These are phyloP conservation scores for Amanita inopinata DNA, from an alignment of 768 basidiomycete genomes.

Conservation along the genomic window DNA sequence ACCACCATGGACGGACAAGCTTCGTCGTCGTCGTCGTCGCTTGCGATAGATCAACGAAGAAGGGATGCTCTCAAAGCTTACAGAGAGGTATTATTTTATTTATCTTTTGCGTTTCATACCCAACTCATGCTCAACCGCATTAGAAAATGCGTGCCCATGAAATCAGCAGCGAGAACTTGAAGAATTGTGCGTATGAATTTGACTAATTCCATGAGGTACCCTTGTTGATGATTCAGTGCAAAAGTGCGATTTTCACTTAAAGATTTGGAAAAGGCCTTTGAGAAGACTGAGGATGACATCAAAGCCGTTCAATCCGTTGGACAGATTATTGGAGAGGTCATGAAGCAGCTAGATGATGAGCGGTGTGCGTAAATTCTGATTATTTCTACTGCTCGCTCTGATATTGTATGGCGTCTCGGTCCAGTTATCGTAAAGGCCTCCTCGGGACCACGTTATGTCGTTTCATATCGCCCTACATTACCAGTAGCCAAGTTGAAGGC, in stretches of 20 bases:
- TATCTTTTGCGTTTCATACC: not conserved
- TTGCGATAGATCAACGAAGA: conserved; percentile 58
- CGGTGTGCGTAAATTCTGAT: conserved; percentile 55
- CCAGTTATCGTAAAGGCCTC: conserved; percentile 98
- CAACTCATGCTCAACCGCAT: conserved; percentile 11
- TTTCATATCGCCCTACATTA: conserved; percentile 89
- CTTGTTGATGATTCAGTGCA: conserved; percentile 3
- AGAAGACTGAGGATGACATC: conserved; percentile 97
- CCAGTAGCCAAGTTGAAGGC: conserved; percentile 88
- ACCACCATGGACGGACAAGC: conserved; percentile 17
- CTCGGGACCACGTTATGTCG: conserved; percentile 96
- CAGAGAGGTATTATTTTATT: conserved; percentile 42
- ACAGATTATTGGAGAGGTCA: conserved; percentile 97
- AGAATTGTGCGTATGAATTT: conserved; percentile 64
- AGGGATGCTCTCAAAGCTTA: conserved; percentile 69
- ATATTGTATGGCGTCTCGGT: not conserved
- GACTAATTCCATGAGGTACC: not conserved
- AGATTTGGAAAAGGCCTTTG: conserved; percentile 80
- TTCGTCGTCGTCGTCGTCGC: conserved; percentile 41
- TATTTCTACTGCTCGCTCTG: conserved; percentile 3
- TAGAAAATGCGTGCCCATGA: conserved; percentile 97
- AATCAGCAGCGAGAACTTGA: conserved; percentile 74
- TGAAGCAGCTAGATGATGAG: conserved; percentile 98
- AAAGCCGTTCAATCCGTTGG: conserved; percentile 98
- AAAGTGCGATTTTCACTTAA: conserved; percentile 88